Base-by-base conservation (phyloP, 2,329 filamentous ascomycete species). In the Leptodontidium sp. region DNA sequence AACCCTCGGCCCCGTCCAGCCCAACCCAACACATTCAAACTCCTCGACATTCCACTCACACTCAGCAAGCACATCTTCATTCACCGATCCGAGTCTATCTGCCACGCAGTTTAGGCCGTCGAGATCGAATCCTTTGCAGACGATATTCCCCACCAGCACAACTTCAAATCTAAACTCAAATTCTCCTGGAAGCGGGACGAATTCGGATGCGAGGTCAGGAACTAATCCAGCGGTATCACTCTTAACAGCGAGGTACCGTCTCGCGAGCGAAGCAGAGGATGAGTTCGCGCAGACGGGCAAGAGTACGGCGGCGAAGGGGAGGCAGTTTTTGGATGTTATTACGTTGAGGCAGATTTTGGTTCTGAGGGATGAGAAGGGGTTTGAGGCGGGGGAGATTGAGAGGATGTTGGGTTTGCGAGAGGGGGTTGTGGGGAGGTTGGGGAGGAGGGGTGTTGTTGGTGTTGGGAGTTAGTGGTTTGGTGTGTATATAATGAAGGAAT, bases 221-320 rank as follows among this genome's bases (percentile, higher is more conserved):
- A 15, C 68, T 17, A 76, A 78, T 47, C 75, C 77, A 0, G 77
- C 77, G 0, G 63, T 78, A 0, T 62, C 65, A 2, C 65, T 78
- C 7, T 32, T 78, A 8, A 74, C 74, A 1, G 76, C 77, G 11
- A 80, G 87, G 61, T 90, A 90, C 77, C 84, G 87, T 0, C 86
- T 91, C 70, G 79, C 91, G 7, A 88, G 90, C 68, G 78, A 89
- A 68, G 86, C 83, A 0, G 84, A 87, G 64, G 82, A 86, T 45
- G 87, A 90, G 35, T 90, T 90, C 75, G 78, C 80, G 45, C 64
- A 65, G 9, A 59, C 75, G 11, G 79, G 78, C 14, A 83, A 84
- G 66, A 73, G 66, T 49, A 72, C 72, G 2, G 67, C 55, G 14
- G n/a, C 66, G 12, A 40, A 17, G 43, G 84, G 84, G 1, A 77